Conservation (phyloP, 176 grass and related monocot genomes). For the Carex scoparia region DNA sequence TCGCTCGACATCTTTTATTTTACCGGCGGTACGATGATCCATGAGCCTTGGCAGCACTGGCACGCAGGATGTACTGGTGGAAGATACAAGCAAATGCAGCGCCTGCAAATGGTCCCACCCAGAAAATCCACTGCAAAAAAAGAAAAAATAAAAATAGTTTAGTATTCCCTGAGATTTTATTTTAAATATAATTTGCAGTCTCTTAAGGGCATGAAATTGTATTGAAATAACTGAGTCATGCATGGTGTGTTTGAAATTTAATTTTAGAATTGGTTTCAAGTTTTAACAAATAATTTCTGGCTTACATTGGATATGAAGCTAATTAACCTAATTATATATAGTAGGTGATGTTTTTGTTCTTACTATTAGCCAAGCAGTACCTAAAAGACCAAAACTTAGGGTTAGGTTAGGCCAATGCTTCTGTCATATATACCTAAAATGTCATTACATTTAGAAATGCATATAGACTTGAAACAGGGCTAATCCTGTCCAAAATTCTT, state of each 20-base stretch:
- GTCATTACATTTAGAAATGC: background rate
- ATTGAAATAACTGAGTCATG: background rate
- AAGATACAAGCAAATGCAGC: slow-evolving; percentile 60
- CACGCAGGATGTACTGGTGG: slow-evolving; percentile 59
- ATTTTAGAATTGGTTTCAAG: background rate
- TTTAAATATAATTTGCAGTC: background rate
- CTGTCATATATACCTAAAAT: background rate
- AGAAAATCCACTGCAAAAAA: slow-evolving; percentile 77
- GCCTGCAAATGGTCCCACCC: slow-evolving; percentile 68
- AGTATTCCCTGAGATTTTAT: background rate
- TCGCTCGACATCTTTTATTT: slow-evolving; percentile 9
- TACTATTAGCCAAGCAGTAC: background rate
- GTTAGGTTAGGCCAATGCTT: background rate
- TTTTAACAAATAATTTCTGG: background rate
- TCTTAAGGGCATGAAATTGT: background rate
- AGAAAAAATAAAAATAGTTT: background rate
- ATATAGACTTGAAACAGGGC: background rate
- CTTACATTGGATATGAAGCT: background rate
- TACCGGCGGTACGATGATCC: slow-evolving; percentile 44
- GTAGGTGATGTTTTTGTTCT: background rate
- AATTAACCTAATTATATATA: background rate
- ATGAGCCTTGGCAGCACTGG: slow-evolving; percentile 46
- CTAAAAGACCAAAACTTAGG: background rate
- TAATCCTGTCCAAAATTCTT: background rate
- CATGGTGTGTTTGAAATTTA: background rate